Conservation (phyloP, 2,329 filamentous ascomycete species). For the Paracorniculantispora psalliotae region DNA sequence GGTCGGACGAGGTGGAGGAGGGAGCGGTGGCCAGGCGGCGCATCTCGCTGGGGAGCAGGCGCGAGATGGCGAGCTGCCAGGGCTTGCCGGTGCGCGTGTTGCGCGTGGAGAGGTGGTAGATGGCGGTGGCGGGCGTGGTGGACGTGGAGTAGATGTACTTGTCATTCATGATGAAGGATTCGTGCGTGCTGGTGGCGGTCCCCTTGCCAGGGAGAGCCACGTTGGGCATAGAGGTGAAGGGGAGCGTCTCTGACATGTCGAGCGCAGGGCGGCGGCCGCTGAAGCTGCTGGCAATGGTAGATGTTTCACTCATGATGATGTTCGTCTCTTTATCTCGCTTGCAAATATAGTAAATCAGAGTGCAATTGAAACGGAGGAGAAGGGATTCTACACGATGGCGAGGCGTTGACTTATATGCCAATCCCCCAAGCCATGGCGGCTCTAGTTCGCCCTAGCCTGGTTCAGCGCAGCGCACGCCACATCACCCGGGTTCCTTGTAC, state of each 20-base stretch:
- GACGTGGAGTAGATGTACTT: slow-evolving; percentile 2
- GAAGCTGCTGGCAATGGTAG: slow-evolving; percentile 1
- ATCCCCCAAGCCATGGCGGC: too few species aligned
- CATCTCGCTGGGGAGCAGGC: slow-evolving; percentile 6
- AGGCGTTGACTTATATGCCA: too few species aligned
- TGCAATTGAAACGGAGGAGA: too few species aligned
- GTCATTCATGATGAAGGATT: background rate
- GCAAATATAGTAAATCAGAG: too few species aligned
- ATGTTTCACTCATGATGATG: slow-evolving; percentile 10
- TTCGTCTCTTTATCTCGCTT: too few species aligned
- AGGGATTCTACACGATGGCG: too few species aligned
- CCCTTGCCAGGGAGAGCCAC: background rate
- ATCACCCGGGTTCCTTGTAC: too few species aligned
- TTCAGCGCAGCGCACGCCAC: too few species aligned
- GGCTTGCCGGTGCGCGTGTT: slow-evolving; percentile 6
- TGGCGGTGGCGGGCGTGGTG: background rate
- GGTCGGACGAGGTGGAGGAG: background rate
- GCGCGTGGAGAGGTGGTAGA: slow-evolving; percentile 8
- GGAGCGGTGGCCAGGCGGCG: background rate
- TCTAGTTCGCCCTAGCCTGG: too few species aligned
- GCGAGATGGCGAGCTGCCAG: slow-evolving; percentile 2
- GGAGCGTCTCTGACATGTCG: background rate
- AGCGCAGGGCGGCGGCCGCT: background rate
- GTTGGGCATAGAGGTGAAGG: background rate
- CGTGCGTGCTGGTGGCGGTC: background rate